These are phyloP conservation scores for Dioscorea cayenensis DNA, from an alignment of 116 monocot species.

Conservation along the genomic window DNA sequence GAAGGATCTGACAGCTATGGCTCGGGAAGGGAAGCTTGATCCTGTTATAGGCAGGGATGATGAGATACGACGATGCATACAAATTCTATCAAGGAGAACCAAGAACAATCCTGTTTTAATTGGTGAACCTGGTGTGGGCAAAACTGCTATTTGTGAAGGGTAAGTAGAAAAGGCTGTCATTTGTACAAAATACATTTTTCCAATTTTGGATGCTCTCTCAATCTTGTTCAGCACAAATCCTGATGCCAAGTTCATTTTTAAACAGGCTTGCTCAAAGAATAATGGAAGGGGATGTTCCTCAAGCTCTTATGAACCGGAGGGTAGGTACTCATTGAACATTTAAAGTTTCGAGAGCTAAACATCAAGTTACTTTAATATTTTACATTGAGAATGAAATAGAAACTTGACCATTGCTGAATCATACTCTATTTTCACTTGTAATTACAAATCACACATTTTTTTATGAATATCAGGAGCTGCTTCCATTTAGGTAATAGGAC, in stretches of 20 bases:
- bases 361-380: too few relatives aligned
- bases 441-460: too few relatives aligned
- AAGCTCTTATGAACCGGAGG: constrained; percentile 93
- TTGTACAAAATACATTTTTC: not conserved
- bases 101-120: constrained; percentile 99
- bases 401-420: too few relatives aligned
- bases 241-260: constrained; percentile 4
- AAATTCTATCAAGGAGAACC: constrained; percentile 93
- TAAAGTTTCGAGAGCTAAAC: too few relatives aligned
- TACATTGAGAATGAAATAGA: too few relatives aligned
- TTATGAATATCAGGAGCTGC: too few relatives aligned
- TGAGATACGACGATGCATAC: constrained; percentile 98
- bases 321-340: constrained; percentile 16
- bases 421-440: too few relatives aligned
- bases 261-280: constrained; percentile 97
- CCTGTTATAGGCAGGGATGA: constrained; percentile 99
- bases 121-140: constrained; percentile 99
- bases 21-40: constrained; percentile 93
- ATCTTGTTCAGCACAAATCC: constrained; percentile 1
- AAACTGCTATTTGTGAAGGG: constrained; percentile 99
- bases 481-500: too few relatives aligned
- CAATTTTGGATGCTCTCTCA: not conserved
- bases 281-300: constrained; percentile 96
- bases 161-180: constrained; percentile 14
- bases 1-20: constrained; percentile 98